Evolutionary conservation across 2,329 filamentous ascomycete genomes (phyloP), one percentile per base, ranked within the genome.

Genomic region (Amauroascus verrucosus): DNA sequence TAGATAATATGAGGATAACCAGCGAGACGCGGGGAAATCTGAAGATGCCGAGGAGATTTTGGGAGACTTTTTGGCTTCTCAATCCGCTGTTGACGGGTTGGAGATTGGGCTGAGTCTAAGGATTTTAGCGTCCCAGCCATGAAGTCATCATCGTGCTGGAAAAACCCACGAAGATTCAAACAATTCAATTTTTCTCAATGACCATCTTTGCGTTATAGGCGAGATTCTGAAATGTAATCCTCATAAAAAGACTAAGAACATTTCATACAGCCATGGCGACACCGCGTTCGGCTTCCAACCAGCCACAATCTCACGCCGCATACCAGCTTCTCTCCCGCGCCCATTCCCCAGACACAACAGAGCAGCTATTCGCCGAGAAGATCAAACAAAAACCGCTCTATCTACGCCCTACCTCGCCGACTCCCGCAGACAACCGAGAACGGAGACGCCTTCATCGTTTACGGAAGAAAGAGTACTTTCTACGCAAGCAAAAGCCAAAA

Each of bases 371-470:
- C 75, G 76, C 78, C 57, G 87, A 95, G 59, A 89, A 89, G 69
- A 81, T 95, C 66, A 82, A 88, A 62, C 83, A 88, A 65, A 88
- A 88, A 45, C 84, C 88, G 0, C 81, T 96, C 54, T 81, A 85
- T 63, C 80, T 96, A 2, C 82, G 85, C 40, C 83, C 88, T 6
- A 85, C 83, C 20, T 88, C 86, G 0, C 86, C 88, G 67, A 81
- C 62, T 60, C 77, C 64, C 28, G 70, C 68, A n/a, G 70, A 80
- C 72, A 63, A 76, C 70, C 58, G 74, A 66, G 57, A 71, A 63
- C 61, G 82, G 70, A 61, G 84, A 74, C 38, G 81, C 70, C 59
- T 71, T n/a, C 66, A 72, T 49, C 70, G 70, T 11, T 64, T 73
- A n/a, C 74, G 69, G 57, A 72, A 73, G 56, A 70, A 74, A 56